phyloP scores from a whole-genome alignment of 805 yeast genomes.

The Wickerhamomyces sydowiorum region DNA sequence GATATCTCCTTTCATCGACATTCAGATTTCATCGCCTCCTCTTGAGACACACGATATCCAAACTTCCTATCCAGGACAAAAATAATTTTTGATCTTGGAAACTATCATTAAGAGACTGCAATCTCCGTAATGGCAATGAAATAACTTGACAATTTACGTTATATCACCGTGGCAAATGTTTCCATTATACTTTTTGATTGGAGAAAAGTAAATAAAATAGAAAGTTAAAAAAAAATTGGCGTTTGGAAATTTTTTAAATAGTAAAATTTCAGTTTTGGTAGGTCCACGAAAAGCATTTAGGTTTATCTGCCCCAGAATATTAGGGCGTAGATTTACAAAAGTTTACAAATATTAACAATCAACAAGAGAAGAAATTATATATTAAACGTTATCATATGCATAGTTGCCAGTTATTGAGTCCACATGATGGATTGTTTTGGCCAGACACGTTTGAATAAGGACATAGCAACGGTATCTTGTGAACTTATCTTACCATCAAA shows the following conservation, averaged over 20 bases:
- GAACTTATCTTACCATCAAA: conserved; percentile 88
- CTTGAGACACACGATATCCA: conserved; percentile 18
- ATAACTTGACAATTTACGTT: conserved; percentile 21
- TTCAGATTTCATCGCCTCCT: conserved; percentile 21
- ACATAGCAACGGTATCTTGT: conserved; percentile 92
- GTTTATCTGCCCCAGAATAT: too few relatives aligned
- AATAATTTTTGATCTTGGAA: conserved; percentile 19
- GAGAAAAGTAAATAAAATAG: conserved; percentile 15
- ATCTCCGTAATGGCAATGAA: conserved; percentile 27
- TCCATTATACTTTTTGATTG: conserved; percentile 27
- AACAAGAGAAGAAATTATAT: background rate
- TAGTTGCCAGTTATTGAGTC: conserved; percentile 14
- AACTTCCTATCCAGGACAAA: conserved; percentile 27
- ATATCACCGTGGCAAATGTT: conserved; percentile 28
- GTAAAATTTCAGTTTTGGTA: background rate
- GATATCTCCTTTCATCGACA: conserved; percentile 27
- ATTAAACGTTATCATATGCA: background rate
- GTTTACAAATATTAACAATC: background rate
- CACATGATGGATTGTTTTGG: conserved; percentile 46
- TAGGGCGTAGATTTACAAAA: background rate
- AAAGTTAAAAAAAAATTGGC: conserved; percentile 2
- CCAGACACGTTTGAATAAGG: conserved; percentile 91
- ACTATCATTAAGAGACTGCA: conserved; percentile 24
- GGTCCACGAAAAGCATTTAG: background rate
- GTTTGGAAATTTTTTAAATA: conserved; percentile 1